Base-by-base conservation (phyloP, 2,329 filamentous ascomycete genomes). In the Dothiorella sarmentorum region DNA sequence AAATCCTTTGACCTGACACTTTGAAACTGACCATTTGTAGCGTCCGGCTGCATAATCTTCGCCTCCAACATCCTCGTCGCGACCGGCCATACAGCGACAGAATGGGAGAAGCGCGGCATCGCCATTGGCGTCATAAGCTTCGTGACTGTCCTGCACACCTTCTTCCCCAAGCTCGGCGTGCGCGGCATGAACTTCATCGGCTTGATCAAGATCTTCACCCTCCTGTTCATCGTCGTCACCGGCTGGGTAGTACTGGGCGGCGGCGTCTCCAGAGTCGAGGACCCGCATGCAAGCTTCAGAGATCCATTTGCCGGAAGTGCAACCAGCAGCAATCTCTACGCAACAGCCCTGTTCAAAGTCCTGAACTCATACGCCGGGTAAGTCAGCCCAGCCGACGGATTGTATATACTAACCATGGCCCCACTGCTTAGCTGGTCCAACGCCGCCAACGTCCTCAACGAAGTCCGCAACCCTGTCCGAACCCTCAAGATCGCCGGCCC, bases 11-110 rank as follows among this genome's bases (percentile, higher is more conserved):
- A 43, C 7, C 13, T 37, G 15, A 20, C 33, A 26, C 26, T 18
- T 17, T 18, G 2, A n/a, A 24, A 5, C 7, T 15, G 13, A 13
- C 49, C 10, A 2, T 9, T 17, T 9, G 4, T 27, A 58, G 85
- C 85, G 0, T 86, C 83, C 65, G 89, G 89, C 66, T 87, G 85
- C 67, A 83, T 90, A 55, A 80, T 89, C 0, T 88, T 88, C 63
- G 84, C 83, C 55, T 83, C 86, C 62, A 88, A 89, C 61, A 76
- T 81, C 0, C 72, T 87, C 0, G 87, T 86, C 63, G 84, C 84
- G 0, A 71, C 84, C 13, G 79, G 78, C 2, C 64, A 79, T 4
- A 73, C 82, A 33, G 76, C 81, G 0, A 78, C 76, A 1, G 82
- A 83, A 45, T 63, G 79, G 24, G 76, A 80, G 15, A 87, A 87